Percentiles rank a stretch among this genome's conserved stretches.
These are phyloP conservation scores for Senna tora DNA, from an alignment of 306 rosid species.

Conservation along the genomic window DNA sequence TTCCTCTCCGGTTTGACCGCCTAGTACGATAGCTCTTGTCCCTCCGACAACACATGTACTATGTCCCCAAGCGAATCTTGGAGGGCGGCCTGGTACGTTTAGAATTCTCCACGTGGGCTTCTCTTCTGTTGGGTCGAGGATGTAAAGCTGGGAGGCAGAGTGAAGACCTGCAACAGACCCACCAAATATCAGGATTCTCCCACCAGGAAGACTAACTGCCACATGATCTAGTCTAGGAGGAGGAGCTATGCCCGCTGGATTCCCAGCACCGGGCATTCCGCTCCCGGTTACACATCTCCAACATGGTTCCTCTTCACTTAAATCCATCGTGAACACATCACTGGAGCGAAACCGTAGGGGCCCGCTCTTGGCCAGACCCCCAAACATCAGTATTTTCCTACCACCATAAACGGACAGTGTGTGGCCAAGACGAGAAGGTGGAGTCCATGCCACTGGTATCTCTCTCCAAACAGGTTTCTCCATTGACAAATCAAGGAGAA, in stretches of 20 bases:
- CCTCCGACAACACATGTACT: conserved; percentile 99
- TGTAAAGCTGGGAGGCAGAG: conserved; percentile 97
- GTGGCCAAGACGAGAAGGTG: conserved; percentile 97
- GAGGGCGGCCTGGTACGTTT: conserved; percentile 93
- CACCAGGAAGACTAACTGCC: conserved; percentile 97
- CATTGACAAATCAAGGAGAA: conserved; percentile 96
- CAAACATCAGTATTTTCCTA: conserved; percentile 96
- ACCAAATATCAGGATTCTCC: conserved; percentile 94
- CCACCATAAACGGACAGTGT: conserved; percentile 97
- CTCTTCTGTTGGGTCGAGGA: conserved; percentile 93
- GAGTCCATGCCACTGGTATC: conserved; percentile 97
- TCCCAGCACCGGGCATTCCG: conserved; percentile 98
- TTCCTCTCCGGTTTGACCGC: conserved; percentile 99
- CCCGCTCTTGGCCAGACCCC: conserved; percentile 99
- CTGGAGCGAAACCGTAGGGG: conserved; percentile 95
- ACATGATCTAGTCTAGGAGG: conserved; percentile 99
- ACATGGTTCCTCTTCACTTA: conserved; percentile 95
- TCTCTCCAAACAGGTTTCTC: conserved; percentile 97
- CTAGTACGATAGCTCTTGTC: conserved; percentile 93
- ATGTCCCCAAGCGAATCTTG: conserved; percentile 99
- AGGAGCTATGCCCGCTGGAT: conserved; percentile 97
- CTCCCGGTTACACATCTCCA: conserved; percentile 98
- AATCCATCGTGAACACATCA: conserved; percentile 94
- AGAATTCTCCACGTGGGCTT: conserved; percentile 98
- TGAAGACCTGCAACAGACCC: conserved; percentile 99